phyloP scores from a whole-genome alignment of 352 stramenopile species.

The Blastocystis sp. region DNA sequence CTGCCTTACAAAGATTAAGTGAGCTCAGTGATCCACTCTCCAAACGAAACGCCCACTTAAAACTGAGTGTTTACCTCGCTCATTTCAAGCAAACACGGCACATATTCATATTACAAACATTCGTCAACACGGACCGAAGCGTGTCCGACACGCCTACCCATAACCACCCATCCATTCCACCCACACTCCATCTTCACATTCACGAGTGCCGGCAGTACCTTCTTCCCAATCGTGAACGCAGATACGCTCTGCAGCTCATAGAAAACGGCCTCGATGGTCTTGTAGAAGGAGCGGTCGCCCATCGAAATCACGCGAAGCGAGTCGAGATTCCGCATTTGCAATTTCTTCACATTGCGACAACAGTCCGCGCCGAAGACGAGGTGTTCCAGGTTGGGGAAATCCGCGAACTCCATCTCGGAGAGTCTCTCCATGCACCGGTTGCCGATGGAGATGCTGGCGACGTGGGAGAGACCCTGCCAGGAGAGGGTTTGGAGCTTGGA shows the following conservation, averaged over 20 bases:
- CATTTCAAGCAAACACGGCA: too few species aligned
- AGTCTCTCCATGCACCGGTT: slow-evolving; percentile 28
- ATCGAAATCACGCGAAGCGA: slow-evolving; percentile 13
- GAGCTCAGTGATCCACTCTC: too few species aligned
- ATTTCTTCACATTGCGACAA: background rate
- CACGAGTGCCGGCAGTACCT: background rate
- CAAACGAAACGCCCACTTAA: too few species aligned
- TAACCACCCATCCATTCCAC: background rate
- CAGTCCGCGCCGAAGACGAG: slow-evolving; percentile 17
- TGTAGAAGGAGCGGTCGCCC: slow-evolving; percentile 20
- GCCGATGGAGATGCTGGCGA: slow-evolving; percentile 14
- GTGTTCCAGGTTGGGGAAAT: slow-evolving; percentile 25
- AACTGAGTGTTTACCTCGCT: too few species aligned
- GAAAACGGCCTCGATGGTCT: background rate
- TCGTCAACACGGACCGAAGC: background rate
- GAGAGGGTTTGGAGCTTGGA: background rate
- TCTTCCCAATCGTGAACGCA: slow-evolving; percentile 17
- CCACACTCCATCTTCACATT: slow-evolving; percentile 9
- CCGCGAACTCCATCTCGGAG: background rate
- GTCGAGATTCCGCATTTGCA: background rate
- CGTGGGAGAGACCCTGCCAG: background rate
- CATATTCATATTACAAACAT: background rate
- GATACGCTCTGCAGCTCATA: background rate
- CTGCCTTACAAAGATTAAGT: too few species aligned
- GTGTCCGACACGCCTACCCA: slow-evolving; percentile 34